These are phyloP conservation scores for Collybiopsis luxurians DNA, from an alignment of 768 basidiomycete species.

Conservation along the genomic window DNA sequence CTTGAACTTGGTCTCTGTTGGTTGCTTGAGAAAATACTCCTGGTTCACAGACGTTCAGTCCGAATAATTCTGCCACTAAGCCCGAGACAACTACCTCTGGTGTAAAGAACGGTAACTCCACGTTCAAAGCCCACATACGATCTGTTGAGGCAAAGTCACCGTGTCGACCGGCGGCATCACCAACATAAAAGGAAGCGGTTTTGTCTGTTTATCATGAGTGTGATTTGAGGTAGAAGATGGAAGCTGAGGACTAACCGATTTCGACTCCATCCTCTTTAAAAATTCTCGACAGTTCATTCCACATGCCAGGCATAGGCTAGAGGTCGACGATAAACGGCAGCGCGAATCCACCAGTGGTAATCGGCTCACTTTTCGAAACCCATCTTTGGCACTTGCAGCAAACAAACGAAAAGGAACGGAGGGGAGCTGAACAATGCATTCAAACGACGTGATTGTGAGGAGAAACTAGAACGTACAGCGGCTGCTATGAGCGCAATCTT, in stretches of 20 bases:
- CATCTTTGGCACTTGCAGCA: slow-evolving; percentile 56
- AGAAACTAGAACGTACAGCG: slow-evolving; percentile 27
- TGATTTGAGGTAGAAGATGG: background rate
- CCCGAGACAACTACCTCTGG: slow-evolving; percentile 47
- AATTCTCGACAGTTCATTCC: slow-evolving; percentile 49
- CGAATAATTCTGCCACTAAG: background rate
- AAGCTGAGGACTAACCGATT: slow-evolving; percentile 45
- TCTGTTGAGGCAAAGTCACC: slow-evolving; percentile 61
- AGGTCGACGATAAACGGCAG: background rate
- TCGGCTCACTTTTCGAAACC: slow-evolving; percentile 44
- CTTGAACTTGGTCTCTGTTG: slow-evolving; percentile 29
- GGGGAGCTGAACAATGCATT: slow-evolving; percentile 37
- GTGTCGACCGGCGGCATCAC: slow-evolving; percentile 64
- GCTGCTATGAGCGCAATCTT: slow-evolving; percentile 57
- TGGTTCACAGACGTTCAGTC: slow-evolving; percentile 16
- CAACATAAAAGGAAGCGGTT: slow-evolving; percentile 52
- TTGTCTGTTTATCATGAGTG: slow-evolving; percentile 41
- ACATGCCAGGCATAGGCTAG: slow-evolving; percentile 61
- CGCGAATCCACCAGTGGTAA: background rate
- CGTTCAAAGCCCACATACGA: slow-evolving; percentile 59
- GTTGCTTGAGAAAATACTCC: slow-evolving; percentile 56
- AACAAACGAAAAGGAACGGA: slow-evolving; percentile 58
- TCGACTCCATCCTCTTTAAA: slow-evolving; percentile 41
- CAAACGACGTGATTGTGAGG: background rate
- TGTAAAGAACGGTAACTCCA: slow-evolving; percentile 55